These are phyloP conservation scores for Pterocarpus macrocarpus DNA, from an alignment of 306 rosid species.

Conservation along the genomic window DNA sequence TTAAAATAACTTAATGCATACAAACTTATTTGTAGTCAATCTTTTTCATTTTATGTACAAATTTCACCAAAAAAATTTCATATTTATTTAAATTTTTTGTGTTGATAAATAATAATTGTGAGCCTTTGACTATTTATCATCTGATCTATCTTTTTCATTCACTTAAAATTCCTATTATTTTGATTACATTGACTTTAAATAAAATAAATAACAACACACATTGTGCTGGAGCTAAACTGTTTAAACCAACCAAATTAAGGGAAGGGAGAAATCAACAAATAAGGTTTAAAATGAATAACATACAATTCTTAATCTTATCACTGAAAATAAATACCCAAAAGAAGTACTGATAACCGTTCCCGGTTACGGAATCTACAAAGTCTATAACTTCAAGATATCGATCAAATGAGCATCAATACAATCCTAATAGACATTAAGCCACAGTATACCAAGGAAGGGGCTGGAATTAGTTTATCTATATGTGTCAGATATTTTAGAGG, in stretches of 20 bases:
- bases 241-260: neutral
- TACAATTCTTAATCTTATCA: neutral
- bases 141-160: neutral
- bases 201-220: neutral
- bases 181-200: neutral
- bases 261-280: neutral
- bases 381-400: too few relatives aligned
- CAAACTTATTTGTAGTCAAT: too few relatives aligned
- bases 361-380: neutral
- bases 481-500: too few relatives aligned
- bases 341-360: neutral
- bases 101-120: neutral
- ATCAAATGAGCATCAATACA: too few relatives aligned
- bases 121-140: neutral
- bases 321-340: slow-evolving; percentile 8
- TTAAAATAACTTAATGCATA: too few relatives aligned
- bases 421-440: too few relatives aligned
- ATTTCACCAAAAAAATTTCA: too few relatives aligned
- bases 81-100: too few relatives aligned
- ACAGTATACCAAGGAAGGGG: too few relatives aligned
- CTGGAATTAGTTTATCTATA: too few relatives aligned
- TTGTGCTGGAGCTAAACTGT: neutral
- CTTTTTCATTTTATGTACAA: too few relatives aligned
- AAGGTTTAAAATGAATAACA: neutral
- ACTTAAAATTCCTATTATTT: neutral